A percentile compares a stretch with the other conserved stretches of the same genome.
These are phyloP conservation scores for Excoecaria cochinchinensis DNA, from an alignment of 345 rosid species.

Conservation along the genomic window DNA sequence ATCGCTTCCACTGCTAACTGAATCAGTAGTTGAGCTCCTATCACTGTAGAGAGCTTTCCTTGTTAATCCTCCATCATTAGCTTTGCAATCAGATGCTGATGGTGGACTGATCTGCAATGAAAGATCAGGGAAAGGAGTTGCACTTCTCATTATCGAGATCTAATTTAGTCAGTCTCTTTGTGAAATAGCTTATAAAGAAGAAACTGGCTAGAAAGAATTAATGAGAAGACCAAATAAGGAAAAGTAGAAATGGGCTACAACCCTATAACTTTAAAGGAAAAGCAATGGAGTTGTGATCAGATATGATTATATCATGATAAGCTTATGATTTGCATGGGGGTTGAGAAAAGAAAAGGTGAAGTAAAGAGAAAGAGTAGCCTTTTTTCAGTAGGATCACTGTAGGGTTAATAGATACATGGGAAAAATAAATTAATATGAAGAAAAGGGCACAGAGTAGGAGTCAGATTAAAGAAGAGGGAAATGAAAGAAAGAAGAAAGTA, in stretches of 20 bases:
- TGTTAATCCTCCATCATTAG: constrained; percentile 22
- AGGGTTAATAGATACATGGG: constrained; percentile 28
- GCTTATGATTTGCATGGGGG: constrained; percentile 75
- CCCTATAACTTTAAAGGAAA: constrained; percentile 8
- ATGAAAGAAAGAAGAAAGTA: constrained; percentile 30
- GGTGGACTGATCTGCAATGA: constrained; percentile 92
- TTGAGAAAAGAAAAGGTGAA: constrained; percentile 22
- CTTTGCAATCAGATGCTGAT: constrained; percentile 28
- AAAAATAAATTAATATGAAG: background rate
- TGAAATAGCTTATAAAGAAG: too few species aligned
- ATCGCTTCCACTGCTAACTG: constrained; percentile 70
- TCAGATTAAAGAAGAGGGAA: constrained; percentile 21
- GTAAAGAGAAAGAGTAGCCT: constrained; percentile 24
- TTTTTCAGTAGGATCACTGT: constrained; percentile 40
- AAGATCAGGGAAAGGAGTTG: constrained; percentile 63
- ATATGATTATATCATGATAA: constrained; percentile 76
- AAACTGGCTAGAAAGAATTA: constrained; percentile 1
- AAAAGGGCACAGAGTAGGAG: constrained; percentile 27
- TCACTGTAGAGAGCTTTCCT: constrained; percentile 41
- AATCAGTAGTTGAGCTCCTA: constrained; percentile 66
- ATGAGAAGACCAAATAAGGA: constrained; percentile 22
- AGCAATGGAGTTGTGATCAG: constrained; percentile 41
- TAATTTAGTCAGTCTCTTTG: constrained; percentile 10
- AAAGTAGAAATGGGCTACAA: background rate
- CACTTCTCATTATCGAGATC: constrained; percentile 30